Conservation (phyloP, 2,329 filamentous ascomycete species). For the Dothideomycetes sp. region DNA sequence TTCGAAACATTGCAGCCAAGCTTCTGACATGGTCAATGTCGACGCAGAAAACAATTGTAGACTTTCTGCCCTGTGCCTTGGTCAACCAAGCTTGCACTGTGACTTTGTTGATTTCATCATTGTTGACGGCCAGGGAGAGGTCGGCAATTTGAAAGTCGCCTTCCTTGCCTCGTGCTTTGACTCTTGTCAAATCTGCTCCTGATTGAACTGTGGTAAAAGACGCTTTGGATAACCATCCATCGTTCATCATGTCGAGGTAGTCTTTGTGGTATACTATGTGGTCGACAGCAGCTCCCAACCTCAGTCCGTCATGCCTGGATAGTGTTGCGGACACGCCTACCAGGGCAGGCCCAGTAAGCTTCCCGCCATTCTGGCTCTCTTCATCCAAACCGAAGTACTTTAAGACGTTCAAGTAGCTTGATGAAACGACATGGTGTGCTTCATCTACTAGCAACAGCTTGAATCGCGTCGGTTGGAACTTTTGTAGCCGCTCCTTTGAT, state of each 20-base stretch:
- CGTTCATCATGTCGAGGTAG: slow-evolving; percentile 70
- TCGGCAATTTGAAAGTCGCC: slow-evolving; percentile 73
- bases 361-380: slow-evolving; percentile 27
- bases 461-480: slow-evolving; percentile 69
- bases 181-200: slow-evolving; percentile 59
- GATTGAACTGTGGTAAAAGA: slow-evolving; percentile 87
- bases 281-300: slow-evolving; percentile 75
- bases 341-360: slow-evolving; percentile 42
- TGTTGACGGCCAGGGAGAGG: slow-evolving; percentile 79
- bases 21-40: slow-evolving; percentile 71
- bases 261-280: slow-evolving; percentile 93
- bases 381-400: slow-evolving; percentile 65
- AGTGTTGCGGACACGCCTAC: slow-evolving; percentile 83
- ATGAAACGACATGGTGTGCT: slow-evolving; percentile 89
- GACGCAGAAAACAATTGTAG: slow-evolving; percentile 89
- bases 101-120: slow-evolving; percentile 65
- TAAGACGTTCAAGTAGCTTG: slow-evolving; percentile 63
- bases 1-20: slow-evolving; percentile 65
- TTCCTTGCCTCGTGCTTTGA: slow-evolving; percentile 41
- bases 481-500: slow-evolving; percentile 63
- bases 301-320: slow-evolving; percentile 72
- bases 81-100: slow-evolving; percentile 79
- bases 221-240: slow-evolving; percentile 87
- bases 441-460: slow-evolving; percentile 93
- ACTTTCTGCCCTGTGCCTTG: slow-evolving; percentile 62